These are phyloP conservation scores for Ustilago vetiveriae DNA, from an alignment of 1,284 basidiomycete genomes.

Conservation along the genomic window DNA sequence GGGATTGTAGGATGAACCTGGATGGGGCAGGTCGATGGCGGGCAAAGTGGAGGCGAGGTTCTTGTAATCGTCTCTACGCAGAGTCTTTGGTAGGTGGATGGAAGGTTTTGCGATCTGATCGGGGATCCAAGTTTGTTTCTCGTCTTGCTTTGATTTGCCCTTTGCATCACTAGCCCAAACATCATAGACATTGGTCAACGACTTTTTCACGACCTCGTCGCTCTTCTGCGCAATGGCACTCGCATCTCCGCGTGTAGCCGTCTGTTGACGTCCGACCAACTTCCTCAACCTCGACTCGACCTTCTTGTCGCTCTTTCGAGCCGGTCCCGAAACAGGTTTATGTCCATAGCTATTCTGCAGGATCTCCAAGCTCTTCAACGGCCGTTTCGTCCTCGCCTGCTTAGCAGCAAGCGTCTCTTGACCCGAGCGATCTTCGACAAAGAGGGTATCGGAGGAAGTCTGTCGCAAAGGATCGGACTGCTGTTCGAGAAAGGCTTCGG, in stretches of 20 bases:
- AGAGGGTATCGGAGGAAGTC: conserved; percentile 31
- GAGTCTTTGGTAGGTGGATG: conserved; percentile 26
- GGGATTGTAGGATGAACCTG: conserved; percentile 94
- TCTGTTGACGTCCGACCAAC: conserved; percentile 37
- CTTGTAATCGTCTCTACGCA: conserved; percentile 20
- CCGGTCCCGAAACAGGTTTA: conserved; percentile 72
- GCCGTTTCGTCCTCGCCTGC: conserved; percentile 68
- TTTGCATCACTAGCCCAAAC: conserved; percentile 31
- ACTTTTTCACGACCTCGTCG: conserved; percentile 28
- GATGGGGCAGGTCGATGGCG: conserved; percentile 79
- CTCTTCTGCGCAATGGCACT: conserved; percentile 13
- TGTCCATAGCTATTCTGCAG: conserved; percentile 80
- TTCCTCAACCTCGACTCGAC: conserved; percentile 41
- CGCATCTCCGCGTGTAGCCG: conserved; percentile 18
- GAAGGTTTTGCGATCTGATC: conserved; percentile 12
- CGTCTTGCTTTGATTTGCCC: conserved; percentile 25
- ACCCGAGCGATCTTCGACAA: conserved; percentile 69
- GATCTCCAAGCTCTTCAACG: conserved; percentile 81
- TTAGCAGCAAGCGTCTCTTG: conserved; percentile 48
- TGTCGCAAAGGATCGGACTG: conserved; percentile 45
- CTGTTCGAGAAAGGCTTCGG: conserved; percentile 55
- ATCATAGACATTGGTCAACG: conserved; percentile 25
- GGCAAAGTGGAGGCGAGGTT: conserved; percentile 66
- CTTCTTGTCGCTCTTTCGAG: conserved; percentile 66
- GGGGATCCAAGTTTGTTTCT: conserved; percentile 22